phyloP scores from a whole-genome alignment of 805 yeast species.

The Saturnispora halmiae region DNA sequence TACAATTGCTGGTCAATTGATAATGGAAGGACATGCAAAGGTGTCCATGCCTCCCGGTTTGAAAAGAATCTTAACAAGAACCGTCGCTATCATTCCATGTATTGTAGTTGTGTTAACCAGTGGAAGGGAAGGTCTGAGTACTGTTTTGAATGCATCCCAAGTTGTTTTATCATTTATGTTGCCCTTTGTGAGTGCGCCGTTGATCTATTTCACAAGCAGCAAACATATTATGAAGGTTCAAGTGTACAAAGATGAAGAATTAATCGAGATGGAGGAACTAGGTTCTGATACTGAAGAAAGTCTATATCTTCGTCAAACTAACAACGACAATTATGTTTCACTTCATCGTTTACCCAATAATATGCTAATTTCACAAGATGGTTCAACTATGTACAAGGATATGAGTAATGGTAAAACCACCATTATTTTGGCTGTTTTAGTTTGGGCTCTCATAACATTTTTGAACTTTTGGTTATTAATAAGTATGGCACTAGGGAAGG shows the following conservation, averaged over 20 bases:
- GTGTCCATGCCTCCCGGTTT: constrained; percentile 80
- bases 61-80: constrained; percentile 68
- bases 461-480: constrained; percentile 62
- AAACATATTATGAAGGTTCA: constrained; percentile 33
- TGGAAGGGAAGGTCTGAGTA: constrained; percentile 76
- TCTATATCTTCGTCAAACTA: background rate
- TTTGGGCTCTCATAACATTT: constrained; percentile 65
- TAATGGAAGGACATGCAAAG: constrained; percentile 77
- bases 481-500: constrained; percentile 28
- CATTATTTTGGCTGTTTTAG: constrained; percentile 43
- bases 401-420: constrained; percentile 59
- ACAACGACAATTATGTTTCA: background rate
- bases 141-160: constrained; percentile 70
- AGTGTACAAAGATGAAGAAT: constrained; percentile 8
- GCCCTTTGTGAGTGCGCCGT: constrained; percentile 84
- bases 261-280: constrained; percentile 2
- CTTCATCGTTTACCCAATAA: constrained; percentile 1
- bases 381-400: constrained; percentile 35
- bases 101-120: constrained; percentile 58
- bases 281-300: background rate
- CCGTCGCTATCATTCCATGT: constrained; percentile 82
- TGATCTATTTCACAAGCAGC: constrained; percentile 70
- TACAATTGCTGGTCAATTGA: constrained; percentile 90
- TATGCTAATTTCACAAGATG: constrained; percentile 7
- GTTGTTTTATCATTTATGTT: constrained; percentile 72